phyloP scores from a whole-genome alignment of 169 alveolate species.

The Eimeria falciformis region DNA sequence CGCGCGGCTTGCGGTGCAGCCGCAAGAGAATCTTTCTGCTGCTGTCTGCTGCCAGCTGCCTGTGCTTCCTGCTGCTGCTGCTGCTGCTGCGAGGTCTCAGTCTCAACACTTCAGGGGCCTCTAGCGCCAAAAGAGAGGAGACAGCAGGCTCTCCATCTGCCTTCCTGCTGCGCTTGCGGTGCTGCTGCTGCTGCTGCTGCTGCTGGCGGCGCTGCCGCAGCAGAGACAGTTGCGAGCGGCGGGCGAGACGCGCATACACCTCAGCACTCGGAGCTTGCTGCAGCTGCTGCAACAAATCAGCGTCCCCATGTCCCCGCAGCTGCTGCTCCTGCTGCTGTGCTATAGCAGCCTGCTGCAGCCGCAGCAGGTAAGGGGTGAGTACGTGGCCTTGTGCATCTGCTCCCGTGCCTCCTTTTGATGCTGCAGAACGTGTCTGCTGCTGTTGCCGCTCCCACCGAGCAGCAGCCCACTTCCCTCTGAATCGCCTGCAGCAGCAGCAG shows the following conservation, averaged over 20 bases:
- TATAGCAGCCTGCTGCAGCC: not conserved
- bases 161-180: slow-evolving; percentile 20
- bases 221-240: not conserved
- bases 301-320: slow-evolving; percentile 12
- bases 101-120: not conserved
- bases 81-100: not conserved
- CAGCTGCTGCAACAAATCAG: not conserved
- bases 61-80: not conserved
- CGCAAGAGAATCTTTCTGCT: not conserved
- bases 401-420: not conserved
- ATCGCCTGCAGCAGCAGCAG: slow-evolving; percentile 26
- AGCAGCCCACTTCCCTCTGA: not conserved
- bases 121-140: not conserved
- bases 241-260: not conserved
- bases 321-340: slow-evolving; percentile 1
- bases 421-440: not conserved
- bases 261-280: slow-evolving; percentile 25
- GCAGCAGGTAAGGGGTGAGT: not conserved
- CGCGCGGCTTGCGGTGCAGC: slow-evolving; percentile 3
- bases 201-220: not conserved
- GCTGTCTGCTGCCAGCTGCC: not conserved
- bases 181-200: slow-evolving; percentile 32
- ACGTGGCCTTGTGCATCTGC: slow-evolving; percentile 13
- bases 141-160: not conserved
- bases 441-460: slow-evolving; percentile 18